Base-by-base conservation (phyloP, 495 filamentous ascomycete genomes). In the Beverwykella pulmonaria region DNA sequence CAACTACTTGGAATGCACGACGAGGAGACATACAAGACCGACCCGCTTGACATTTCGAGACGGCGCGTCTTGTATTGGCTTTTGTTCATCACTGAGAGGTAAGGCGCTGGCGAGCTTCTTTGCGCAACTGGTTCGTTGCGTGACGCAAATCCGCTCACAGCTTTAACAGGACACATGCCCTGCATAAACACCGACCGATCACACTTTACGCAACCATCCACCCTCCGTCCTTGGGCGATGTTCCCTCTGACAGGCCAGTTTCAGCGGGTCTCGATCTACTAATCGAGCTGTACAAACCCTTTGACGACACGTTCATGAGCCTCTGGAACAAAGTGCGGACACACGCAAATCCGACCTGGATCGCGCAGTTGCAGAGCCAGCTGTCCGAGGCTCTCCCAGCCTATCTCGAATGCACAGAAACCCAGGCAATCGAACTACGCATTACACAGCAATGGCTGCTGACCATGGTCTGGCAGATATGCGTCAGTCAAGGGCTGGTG, bases 401-500 rank as follows among this genome's bases (percentile, higher is more conserved):
- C 0, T 85, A 86, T 61, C 80, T 90, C 47, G 84, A 86, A 54
- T 79, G 82, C 49, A 86, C 85, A 1, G 86, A 93, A 59, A 84
- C 80, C 9, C 88, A 92, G 75, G 83, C 87, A 23, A 81, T 85
- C 19, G 90, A 95, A 70, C 78, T 92, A 9, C 81, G 85, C 9
- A 80, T 86, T 8, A 91, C 88, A 34, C 90, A 93, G 75, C 86
- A 90, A 72, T 95, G 91, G 91, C 82, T 93, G n/a, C 87, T 90
- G 67, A 90, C 89, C 26, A 87, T 88, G 71, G 82, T 90, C 1
- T 94, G 91, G 91, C 87, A 92, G 62, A 73, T 93, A 76, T 61
- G 81, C 12, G 73, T 79, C 23, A 78, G 80, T 12, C 85, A 87
- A 53, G 83, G 84, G 9, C 79, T 82, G 46, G 74, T 88, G 26